Evolutionary conservation across 2,329 filamentous ascomycete genomes (phyloP).

Genomic region (Fusarium globosum): DNA sequence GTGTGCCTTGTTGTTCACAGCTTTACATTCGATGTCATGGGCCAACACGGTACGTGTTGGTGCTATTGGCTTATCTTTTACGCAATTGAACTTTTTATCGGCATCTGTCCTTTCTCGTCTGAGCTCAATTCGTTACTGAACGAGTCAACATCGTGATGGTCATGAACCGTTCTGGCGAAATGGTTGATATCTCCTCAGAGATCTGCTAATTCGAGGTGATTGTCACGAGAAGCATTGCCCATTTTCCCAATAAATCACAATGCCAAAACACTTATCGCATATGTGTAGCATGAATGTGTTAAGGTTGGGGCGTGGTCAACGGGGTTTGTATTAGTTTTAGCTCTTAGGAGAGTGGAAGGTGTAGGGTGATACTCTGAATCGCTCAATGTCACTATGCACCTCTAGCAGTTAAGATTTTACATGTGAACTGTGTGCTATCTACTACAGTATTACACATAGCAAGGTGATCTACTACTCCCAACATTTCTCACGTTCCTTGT

Average conservation of each 20-base stretch:
- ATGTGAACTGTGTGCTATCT: not conserved
- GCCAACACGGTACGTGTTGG: not conserved
- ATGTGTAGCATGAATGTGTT: not conserved
- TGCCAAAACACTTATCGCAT: not conserved
- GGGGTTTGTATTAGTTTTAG: not conserved
- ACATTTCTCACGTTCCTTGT: not conserved
- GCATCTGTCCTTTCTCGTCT: not conserved
- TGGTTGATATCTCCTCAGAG: not conserved
- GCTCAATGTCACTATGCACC: not conserved
- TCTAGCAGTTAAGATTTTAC: not conserved
- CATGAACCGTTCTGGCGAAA: not conserved
- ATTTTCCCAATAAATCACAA: not conserved
- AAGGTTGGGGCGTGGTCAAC: not conserved
- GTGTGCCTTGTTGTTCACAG: not conserved
- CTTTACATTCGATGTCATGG: not conserved
- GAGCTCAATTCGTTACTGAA: not conserved
- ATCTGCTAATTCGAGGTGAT: not conserved
- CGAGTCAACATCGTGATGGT: not conserved
- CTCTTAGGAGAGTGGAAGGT: not conserved
- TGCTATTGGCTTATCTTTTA: conserved; percentile 2
- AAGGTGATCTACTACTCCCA: not conserved
- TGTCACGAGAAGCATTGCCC: not conserved
- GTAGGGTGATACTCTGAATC: not conserved
- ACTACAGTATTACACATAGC: not conserved
- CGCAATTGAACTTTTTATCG: not conserved